Evolutionary conservation across 345 rosid species (phyloP), one percentile per base, ranked within the genome.

Genomic region (Eucalyptus cloeziana): DNA sequence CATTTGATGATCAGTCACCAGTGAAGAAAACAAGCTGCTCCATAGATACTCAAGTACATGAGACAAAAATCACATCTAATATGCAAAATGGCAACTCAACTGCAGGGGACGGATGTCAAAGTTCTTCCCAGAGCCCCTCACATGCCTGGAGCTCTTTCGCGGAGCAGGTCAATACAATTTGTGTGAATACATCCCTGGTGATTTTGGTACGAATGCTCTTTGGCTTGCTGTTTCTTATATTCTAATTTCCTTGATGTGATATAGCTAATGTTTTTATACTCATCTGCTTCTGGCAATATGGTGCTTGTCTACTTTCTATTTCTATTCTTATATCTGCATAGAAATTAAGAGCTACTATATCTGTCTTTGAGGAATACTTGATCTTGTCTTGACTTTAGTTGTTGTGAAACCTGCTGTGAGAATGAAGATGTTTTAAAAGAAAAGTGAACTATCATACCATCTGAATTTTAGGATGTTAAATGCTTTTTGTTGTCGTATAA

Each of bases 131-230:
- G 88, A 92, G 91, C 67, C 85, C 91, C 81, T 98, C 99, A 21
- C 94, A 90, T 93, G 94, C 93, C 71, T 98, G 99, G 98, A 94
- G 93, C 92, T 94, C 96, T 86, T 98, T 98, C 91, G 92, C 93
- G 50, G 99, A 98, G 95, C 99, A 95, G 94, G 94, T 94, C 90
- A 98, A 97, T 89, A 94, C 97, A 37, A 89, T 96, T 87, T 91
- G 95, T 85, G 94, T 96, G 90, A 94, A 99, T 79, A 94, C 98
- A 64, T 93, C 96, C 91, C 89, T 98, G 94, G 95, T 95, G 90
- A 96, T 97, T 94, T 89, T 98, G 99, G 99, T 97, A 96, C 5
- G 87, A 90, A 86, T 89, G 22, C 67, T 71, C 43, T 44, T 87
- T 40, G 52, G 40, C 76, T 33, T 45, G 22, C n/a, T 33, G 87